Conservation (phyloP, 2,329 filamentous ascomycete genomes). For the Pseudovirgaria hyperparasitica region DNA sequence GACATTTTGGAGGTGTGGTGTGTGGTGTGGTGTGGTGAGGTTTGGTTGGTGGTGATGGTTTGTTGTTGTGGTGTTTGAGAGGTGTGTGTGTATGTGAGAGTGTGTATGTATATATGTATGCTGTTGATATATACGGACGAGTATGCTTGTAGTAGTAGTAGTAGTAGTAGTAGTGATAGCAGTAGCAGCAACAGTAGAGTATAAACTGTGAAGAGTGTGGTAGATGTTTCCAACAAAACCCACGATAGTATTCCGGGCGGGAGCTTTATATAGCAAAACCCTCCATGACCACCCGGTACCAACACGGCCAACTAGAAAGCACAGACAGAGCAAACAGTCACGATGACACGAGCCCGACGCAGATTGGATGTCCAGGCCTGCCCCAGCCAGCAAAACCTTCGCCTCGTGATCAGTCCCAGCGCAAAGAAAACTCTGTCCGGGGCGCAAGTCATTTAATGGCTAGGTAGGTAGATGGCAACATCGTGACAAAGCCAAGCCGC, state of each 20-base stretch:
- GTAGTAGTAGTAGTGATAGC: slow-evolving; percentile 8
- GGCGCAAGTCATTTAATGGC: too few relatives aligned
- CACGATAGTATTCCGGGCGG: slow-evolving; percentile 5
- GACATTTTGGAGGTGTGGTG: slow-evolving; percentile 15
- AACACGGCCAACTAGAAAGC: slow-evolving; percentile 2
- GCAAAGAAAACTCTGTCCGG: too few relatives aligned
- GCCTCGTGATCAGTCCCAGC: too few relatives aligned
- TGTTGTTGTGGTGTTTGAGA: slow-evolving; percentile 6
- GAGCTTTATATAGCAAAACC: slow-evolving; percentile 12
- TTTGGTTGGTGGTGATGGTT: slow-evolving; percentile 8
- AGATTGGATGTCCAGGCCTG: too few relatives aligned
- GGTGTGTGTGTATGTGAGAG: slow-evolving; percentile 3
- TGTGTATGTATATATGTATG: slow-evolving; percentile 5
- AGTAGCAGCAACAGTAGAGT: too few relatives aligned
- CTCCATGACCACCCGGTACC: slow-evolving; percentile 1
- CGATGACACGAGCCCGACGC: slow-evolving; percentile 5
- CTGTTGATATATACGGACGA: slow-evolving; percentile 5
- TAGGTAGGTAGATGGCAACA: too few relatives aligned
- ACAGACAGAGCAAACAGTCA: slow-evolving; percentile 3
- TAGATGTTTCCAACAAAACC: too few relatives aligned
- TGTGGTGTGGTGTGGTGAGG: slow-evolving; percentile 1
- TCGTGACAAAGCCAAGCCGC: too few relatives aligned
- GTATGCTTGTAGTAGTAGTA: slow-evolving; percentile 5
- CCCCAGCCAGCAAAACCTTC: too few relatives aligned
- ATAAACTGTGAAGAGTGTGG: too few relatives aligned